phyloP scores from a whole-genome alignment of 2,329 filamentous ascomycete species.

The Colletotrichum karsti region DNA sequence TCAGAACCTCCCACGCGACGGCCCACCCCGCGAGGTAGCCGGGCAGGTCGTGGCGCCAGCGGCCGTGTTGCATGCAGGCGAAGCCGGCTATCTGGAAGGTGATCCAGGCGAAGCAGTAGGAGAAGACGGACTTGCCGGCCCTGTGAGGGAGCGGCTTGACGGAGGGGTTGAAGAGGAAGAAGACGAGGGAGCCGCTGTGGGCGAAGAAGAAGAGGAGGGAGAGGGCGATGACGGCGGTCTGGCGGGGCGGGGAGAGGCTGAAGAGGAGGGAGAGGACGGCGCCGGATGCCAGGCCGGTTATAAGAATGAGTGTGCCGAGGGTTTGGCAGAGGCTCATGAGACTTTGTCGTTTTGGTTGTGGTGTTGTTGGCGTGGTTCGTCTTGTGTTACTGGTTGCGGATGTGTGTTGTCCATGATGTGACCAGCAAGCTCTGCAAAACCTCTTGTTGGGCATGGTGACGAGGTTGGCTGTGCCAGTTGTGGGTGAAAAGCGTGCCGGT shows the following conservation, averaged over 20 bases:
- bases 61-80: not conserved
- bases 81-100: not conserved
- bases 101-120: not conserved
- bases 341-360: not conserved
- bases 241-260: not conserved
- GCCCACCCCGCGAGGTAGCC: not conserved
- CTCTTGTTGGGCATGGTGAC: no score
- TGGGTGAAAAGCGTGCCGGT: no score
- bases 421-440: no score
- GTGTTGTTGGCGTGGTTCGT: no score
- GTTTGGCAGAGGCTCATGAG: not conserved
- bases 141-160: not conserved
- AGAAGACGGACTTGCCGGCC: not conserved
- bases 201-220: not conserved
- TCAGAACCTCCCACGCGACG: conserved; percentile 1
- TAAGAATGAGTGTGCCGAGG: not conserved
- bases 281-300: not conserved
- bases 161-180: not conserved
- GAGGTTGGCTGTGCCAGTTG: no score
- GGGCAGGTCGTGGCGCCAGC: not conserved
- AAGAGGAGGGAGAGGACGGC: not conserved
- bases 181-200: not conserved
- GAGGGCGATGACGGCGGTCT: not conserved
- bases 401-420: no score
- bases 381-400: no score